Conservation (phyloP, 2,329 filamentous ascomycete species). For the Harringtonia aguacate region DNA sequence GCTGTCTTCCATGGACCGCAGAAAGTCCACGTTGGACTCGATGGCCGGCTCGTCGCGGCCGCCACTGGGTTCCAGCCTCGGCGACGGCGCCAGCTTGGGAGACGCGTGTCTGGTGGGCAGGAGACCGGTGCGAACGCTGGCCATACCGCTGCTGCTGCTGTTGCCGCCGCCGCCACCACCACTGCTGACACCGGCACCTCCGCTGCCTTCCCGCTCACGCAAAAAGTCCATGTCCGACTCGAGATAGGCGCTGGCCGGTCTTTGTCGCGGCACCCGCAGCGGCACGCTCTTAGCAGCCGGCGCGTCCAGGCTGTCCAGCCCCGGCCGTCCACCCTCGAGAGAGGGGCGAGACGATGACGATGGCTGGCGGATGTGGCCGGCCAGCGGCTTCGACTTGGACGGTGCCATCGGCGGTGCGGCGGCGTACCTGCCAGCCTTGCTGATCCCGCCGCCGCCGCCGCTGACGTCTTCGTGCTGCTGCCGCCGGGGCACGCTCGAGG, state of each 20-base stretch:
- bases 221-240: constrained; percentile 76
- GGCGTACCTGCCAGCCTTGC: constrained; percentile 4
- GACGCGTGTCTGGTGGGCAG: too few relatives aligned
- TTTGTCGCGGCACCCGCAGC: constrained; percentile 35
- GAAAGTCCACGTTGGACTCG: constrained; percentile 70
- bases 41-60: constrained; percentile 52
- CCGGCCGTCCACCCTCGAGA: constrained; percentile 59
- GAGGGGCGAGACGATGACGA: constrained; percentile 56
- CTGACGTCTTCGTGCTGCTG: constrained; percentile 5
- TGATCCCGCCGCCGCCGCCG: not conserved
- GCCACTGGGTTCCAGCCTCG: constrained; percentile 26
- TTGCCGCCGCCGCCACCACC: too few relatives aligned
- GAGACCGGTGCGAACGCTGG: constrained; percentile 22
- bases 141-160: too few relatives aligned
- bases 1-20: constrained; percentile 46
- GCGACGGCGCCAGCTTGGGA: constrained; percentile 39
- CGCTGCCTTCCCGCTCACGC: constrained; percentile 54
- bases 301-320: constrained; percentile 46
- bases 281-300: constrained; percentile 39
- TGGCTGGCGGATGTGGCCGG: constrained; percentile 26
- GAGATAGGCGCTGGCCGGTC: constrained; percentile 74
- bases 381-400: constrained; percentile 22
- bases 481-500: constrained; percentile 25
- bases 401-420: constrained; percentile 17
- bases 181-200: not conserved